phyloP scores from a whole-genome alignment of 2,329 filamentous ascomycete genomes.

The Sphaerulina populicola region DNA sequence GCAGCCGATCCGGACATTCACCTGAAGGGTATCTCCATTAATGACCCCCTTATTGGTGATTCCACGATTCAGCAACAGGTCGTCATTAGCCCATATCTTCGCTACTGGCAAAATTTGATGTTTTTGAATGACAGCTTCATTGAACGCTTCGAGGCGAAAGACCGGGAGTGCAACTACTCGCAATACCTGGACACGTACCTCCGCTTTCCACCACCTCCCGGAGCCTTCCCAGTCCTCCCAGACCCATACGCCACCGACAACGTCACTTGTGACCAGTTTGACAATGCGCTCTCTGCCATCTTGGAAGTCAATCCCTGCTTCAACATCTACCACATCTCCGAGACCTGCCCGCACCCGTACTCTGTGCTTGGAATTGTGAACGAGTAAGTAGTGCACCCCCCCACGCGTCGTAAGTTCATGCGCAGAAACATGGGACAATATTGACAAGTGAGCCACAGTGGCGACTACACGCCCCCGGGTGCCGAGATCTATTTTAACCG shows the following conservation, averaged over 20 bases:
- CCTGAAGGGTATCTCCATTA: conserved; percentile 29
- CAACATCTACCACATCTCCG: conserved; percentile 30
- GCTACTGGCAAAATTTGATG: conserved; percentile 34
- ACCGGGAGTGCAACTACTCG: conserved; percentile 35
- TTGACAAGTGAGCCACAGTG: background rate
- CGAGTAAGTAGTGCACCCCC: background rate
- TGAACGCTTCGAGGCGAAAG: conserved; percentile 29
- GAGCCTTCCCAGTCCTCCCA: conserved; percentile 20
- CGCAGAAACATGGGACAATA: background rate
- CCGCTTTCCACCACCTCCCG: conserved; percentile 29
- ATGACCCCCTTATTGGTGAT: conserved; percentile 41
- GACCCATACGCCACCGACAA: conserved; percentile 19
- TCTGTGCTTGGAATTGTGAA: conserved; percentile 15
- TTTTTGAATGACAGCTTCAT: conserved; percentile 40
- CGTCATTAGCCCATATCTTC: conserved; percentile 24
- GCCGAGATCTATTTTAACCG: conserved; percentile 43
- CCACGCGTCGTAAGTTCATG: no score
- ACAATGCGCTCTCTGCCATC: conserved; percentile 9
- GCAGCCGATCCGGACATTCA: conserved; percentile 29
- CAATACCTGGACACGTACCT: conserved; percentile 45
- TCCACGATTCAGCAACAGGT: conserved; percentile 32
- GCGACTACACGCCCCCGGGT: background rate
- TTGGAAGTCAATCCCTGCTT: conserved; percentile 30
- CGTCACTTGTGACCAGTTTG: conserved; percentile 22
- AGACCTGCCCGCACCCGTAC: conserved; percentile 23